Conservation (phyloP, 108 stramenopile genomes). For the Cyclotella sp. region DNA sequence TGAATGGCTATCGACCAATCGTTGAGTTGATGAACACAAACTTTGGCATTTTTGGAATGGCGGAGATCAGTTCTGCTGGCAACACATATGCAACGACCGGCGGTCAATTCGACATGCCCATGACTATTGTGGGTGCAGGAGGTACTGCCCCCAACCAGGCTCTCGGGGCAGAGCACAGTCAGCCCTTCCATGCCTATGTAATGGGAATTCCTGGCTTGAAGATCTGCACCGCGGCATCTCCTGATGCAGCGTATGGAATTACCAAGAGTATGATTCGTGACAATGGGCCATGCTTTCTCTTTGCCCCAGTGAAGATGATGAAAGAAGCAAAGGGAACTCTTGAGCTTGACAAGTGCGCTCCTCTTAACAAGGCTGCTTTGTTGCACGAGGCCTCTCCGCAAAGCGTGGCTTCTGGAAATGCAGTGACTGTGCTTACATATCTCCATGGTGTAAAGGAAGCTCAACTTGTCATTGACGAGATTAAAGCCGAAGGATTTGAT, state of each 20-base stretch:
- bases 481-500: conserved; percentile 93
- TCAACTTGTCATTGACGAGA: conserved; percentile 77
- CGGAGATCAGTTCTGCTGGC: conserved; percentile 96
- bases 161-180: conserved; percentile 97
- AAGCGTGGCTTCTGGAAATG: conserved; percentile 78
- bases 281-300: conserved; percentile 98
- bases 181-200: conserved; percentile 99
- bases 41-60: conserved; percentile 99
- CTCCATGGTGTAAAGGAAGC: conserved; percentile 98
- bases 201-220: conserved; percentile 99
- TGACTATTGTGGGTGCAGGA: conserved; percentile 99
- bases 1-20: conserved; percentile 99
- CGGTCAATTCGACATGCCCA: conserved; percentile 98
- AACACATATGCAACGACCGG: conserved; percentile 99
- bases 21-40: conserved; percentile 99
- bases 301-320: conserved; percentile 99
- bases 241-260: conserved; percentile 96
- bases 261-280: conserved; percentile 99
- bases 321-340: conserved; percentile 94
- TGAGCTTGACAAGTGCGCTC: conserved; percentile 90
- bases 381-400: conserved; percentile 88
- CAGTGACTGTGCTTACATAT: conserved; percentile 97
- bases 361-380: conserved; percentile 93
- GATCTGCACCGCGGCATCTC: conserved; percentile 97
- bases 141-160: conserved; percentile 99